Base-by-base conservation (phyloP, 2,329 filamentous ascomycete genomes). In the Aspergillus floridensis region DNA sequence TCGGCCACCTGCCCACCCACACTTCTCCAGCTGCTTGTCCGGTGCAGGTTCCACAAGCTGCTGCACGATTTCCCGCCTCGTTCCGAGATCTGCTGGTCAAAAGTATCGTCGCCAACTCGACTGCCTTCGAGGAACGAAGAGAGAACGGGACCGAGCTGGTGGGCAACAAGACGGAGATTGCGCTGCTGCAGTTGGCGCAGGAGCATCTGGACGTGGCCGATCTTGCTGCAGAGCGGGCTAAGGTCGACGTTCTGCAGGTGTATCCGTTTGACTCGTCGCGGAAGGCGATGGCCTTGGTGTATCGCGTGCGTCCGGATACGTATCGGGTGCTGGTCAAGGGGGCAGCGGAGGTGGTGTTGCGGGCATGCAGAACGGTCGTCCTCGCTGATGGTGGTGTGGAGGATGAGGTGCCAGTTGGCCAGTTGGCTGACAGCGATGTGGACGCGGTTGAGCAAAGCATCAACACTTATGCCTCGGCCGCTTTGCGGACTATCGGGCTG, bases 81-180 rank as follows among this genome's bases (percentile, higher is more conserved):
- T 24, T 52, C n/a, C n/a, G 19, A 1, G 19, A 32, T 24, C 19
- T 77, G 26, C 50, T 78, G 8, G 62, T 70, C 24, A 68, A 75
- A 48, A 72, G 73, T 4, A 70, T 78, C 44, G 70, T 68, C 10
- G 63, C 77, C 16, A 79, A 79, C 58, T 89, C 87, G 2, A 90
- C 87, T 0, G 88, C 87, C 1, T 90, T 89, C 58, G 87, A 90
- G 70, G 86, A 86, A 84, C 12, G 82, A 87, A 38, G 86, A 86
- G n/a, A 58, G 4, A 53, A 54, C 10, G 46, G 51, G 3, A 46
- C 48, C 5, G 50, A 52, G 4, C 89, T 88, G 61, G 86, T 90
- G 63, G 87, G 87, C 35, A 89, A 87, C 65, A 90, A 89, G 78
- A 90, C 88, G 0, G 88, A 90, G 68, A 88, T 86, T 2, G 86